phyloP scores from a whole-genome alignment of 495 filamentous ascomycete species.

The Aspergillus indologenus region DNA sequence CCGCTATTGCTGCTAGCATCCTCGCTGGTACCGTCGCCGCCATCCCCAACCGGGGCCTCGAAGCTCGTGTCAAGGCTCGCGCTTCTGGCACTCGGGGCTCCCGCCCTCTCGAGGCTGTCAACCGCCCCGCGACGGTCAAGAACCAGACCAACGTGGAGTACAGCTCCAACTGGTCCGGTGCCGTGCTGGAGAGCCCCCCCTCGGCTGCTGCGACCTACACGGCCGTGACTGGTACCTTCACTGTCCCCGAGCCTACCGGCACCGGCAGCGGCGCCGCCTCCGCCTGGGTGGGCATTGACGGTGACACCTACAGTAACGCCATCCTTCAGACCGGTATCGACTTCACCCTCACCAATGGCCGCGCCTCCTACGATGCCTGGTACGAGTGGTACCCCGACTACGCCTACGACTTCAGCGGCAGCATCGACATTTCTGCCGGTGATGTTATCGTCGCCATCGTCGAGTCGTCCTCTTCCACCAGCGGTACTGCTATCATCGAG shows the following conservation, averaged over 20 bases:
- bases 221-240: constrained; percentile 46
- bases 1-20: constrained; percentile 1
- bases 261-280: constrained; percentile 48
- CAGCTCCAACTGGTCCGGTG: constrained; percentile 54
- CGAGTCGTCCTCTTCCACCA: constrained; percentile 38
- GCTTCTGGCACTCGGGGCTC: not conserved
- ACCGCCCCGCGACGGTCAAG: not conserved
- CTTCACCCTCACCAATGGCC: not conserved
- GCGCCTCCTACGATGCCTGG: constrained; percentile 4
- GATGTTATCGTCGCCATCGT: constrained; percentile 52
- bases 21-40: not conserved
- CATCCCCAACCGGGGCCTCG: not conserved
- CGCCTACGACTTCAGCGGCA: constrained; percentile 14
- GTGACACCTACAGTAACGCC: constrained; percentile 48
- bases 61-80: constrained; percentile 2
- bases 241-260: constrained; percentile 45
- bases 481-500: constrained; percentile 48
- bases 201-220: constrained; percentile 34
- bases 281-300: constrained; percentile 59
- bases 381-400: constrained; percentile 7
- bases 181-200: constrained; percentile 40
- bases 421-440: constrained; percentile 47
- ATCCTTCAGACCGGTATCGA: constrained; percentile 5
- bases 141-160: constrained; percentile 29
- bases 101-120: not conserved